Base-by-base conservation (phyloP, 352 stramenopile species). In the Pseudoperonospora humuli region DNA sequence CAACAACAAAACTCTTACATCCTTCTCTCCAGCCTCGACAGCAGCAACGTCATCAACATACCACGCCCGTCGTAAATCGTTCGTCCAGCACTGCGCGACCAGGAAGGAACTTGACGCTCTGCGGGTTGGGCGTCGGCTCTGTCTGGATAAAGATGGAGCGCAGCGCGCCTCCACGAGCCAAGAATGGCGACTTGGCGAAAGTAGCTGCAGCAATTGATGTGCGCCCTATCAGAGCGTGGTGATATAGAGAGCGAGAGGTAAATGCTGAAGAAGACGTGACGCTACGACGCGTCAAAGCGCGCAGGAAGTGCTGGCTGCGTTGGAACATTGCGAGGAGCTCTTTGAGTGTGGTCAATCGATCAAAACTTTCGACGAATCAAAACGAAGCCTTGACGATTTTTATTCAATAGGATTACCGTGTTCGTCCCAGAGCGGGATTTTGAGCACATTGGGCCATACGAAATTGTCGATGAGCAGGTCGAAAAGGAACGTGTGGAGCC, bases 91-190 rank as follows among this genome's bases (percentile, higher is more conserved):
- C 84, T 2, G 67, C 55, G 41, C 79, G 72, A 18, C 87, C 89
- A 4, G 96, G 96, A 15, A 98, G 58, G 62, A 99, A 99, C 72
- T 99, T 99, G 57, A 99, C 68, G 51, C 82, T 96, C 64, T 95
- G 84, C 34, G 97, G 96, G 72, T 99, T 99, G 2, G 97, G 97
- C 36, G 97, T 99, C 25, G 85, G 64, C 61, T 97, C 94, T 27
- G 95, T 98, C 76, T 98, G 90, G 64, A 99, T 98, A 73, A 99
- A 99, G 57, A 99, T 93, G 52, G 91, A 67, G 67, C 91, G 61
- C 51, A 75, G 26, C 25, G 86, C 57, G 48, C 77, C 77, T 5
- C 45, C 18, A 39, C 42, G 50, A 34, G 35, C 50, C 27, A 52
- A 17, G 37, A 72, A 72, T 10, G 62, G 57, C 39, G 61, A 71